These are phyloP conservation scores for Tillandsia fasciculata DNA, from an alignment of 176 grass and related monocot genomes.

Conservation along the genomic window DNA sequence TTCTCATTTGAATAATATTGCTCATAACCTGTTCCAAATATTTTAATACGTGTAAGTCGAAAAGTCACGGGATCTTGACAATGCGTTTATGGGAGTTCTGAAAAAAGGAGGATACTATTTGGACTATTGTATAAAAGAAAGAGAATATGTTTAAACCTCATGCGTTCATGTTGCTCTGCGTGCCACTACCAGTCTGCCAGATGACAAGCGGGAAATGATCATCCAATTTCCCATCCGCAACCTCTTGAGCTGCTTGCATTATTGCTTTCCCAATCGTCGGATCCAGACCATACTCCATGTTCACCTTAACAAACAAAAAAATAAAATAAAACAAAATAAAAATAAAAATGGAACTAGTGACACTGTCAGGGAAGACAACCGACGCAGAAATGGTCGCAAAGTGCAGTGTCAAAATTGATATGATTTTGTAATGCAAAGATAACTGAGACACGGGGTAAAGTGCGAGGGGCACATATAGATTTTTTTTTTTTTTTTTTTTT, in stretches of 20 bases:
- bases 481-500: too few relatives aligned
- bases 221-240: constrained; percentile 72
- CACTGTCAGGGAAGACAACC: too few relatives aligned
- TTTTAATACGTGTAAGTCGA: too few relatives aligned
- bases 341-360: neutral
- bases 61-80: too few relatives aligned
- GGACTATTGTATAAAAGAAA: neutral
- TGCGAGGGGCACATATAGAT: too few relatives aligned
- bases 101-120: neutral
- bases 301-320: constrained; percentile 47
- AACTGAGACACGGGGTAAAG: too few relatives aligned
- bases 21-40: too few relatives aligned
- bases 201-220: constrained; percentile 97
- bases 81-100: too few relatives aligned
- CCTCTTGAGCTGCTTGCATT: constrained; percentile 84
- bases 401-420: too few relatives aligned
- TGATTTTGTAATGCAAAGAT: too few relatives aligned
- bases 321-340: neutral
- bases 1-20: too few relatives aligned
- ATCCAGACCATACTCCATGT: constrained; percentile 95
- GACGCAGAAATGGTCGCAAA: too few relatives aligned
- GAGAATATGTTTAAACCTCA: constrained; percentile 38
- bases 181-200: constrained; percentile 98
- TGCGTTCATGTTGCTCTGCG: constrained; percentile 99
- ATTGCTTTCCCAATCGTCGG: constrained; percentile 75